Evolutionary conservation across 2,329 filamentous ascomycete genomes (phyloP), one percentile per base, ranked within the genome.

Genomic region (Fusarium sp.): DNA sequence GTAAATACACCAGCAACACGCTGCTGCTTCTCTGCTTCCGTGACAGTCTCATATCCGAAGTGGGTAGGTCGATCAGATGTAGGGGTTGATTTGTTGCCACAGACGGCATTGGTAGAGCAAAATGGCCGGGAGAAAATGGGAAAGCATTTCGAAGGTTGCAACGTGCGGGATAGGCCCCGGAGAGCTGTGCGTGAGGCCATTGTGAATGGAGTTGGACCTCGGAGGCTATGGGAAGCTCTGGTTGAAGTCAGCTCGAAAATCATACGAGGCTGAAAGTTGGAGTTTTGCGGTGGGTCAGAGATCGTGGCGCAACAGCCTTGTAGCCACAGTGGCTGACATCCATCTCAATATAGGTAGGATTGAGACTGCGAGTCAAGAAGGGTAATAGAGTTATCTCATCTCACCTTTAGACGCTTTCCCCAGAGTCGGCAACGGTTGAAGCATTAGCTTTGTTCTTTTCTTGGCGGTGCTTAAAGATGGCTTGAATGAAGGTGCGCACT

Each of bases 1-100:
- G 94, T 95, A 85, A 99, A 99, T 65, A 99, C 96, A 45, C 90
- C 91, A 68, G 93, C 93, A 44, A 98, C 95, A 87, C 85, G 82
- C 74, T 86, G 78, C 48, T 84, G 85, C 83, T 98, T 98, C 81
- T 96, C 87, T 15, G 90, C 86, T 80, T 97, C 93, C 22, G 92
- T 90, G 44, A 98, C 88, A 45, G 93, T 95, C 83, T 95, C 89
- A 81, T 94, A 98, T 57, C 95, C 95, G 82, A 98, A 98, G 84
- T 97, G 95, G 55, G 95, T 97, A 70, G 91, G 91, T 66, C 87
- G 87, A 51, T 89, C 85, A 28, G 81, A 72, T 9, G 79, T 78
- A 41, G 80, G 70, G 42, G 75, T 78, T 54, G 68, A 71, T 68
- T 80, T 75, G 68, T 80, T 71, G 66, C 78, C 74, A 72, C 65